Conservation (phyloP, 257 asterid species). For the Buddleja alternifolia region DNA sequence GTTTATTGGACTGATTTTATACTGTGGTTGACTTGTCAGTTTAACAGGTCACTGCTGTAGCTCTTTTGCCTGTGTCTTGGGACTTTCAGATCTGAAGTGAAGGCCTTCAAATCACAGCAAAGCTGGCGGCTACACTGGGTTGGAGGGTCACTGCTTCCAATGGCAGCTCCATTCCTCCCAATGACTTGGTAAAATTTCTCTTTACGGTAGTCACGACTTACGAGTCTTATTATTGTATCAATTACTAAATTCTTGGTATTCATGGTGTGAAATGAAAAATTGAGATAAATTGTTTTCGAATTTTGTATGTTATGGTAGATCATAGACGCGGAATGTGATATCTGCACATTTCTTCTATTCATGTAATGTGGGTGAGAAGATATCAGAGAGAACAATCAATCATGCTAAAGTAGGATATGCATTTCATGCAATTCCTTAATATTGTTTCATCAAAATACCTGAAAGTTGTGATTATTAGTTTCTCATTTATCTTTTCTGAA, state of each 20-base stretch:
- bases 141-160: conserved; percentile 77
- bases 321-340: conserved; percentile 5
- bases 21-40: conserved; percentile 41
- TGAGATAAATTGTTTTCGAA: conserved; percentile 1
- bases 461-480: conserved; percentile 8
- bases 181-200: conserved; percentile 60
- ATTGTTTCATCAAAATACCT: neutral
- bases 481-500: neutral
- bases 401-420: conserved; percentile 18
- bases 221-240: neutral
- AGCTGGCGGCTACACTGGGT: conserved; percentile 82
- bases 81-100: conserved; percentile 60
- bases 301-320: conserved; percentile 4
- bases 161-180: conserved; percentile 68
- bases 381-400: neutral
- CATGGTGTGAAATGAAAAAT: neutral
- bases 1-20: conserved; percentile 29
- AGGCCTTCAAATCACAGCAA: conserved; percentile 49
- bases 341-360: neutral
- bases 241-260: neutral
- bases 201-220: neutral
- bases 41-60: conserved; percentile 50
- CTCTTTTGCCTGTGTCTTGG: conserved; percentile 37
- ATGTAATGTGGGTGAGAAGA: conserved; percentile 19
- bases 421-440: conserved; percentile 14